Evolutionary conservation across 257 asterid genomes (phyloP).

Genomic region (Echium plantagineum): DNA sequence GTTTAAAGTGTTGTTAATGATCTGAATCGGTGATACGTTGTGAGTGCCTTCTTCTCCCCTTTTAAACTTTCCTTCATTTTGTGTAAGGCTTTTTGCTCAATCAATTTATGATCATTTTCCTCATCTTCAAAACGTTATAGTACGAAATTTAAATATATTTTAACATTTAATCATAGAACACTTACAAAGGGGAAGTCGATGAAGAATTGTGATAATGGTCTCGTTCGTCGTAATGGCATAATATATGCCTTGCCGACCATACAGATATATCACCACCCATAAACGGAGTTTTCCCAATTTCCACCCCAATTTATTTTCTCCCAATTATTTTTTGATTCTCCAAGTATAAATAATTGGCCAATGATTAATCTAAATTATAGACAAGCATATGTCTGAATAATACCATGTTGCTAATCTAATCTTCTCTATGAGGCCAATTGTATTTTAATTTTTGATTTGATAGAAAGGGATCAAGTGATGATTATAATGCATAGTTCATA

Average conservation of each 20-base stretch:
- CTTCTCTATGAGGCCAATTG: not conserved
- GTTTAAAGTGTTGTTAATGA: too few relatives aligned
- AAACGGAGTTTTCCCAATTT: not conserved
- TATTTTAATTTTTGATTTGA: not conserved
- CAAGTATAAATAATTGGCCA: not conserved
- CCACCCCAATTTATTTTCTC: too few relatives aligned
- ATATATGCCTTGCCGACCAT: constrained; percentile 1
- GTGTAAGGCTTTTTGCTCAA: too few relatives aligned
- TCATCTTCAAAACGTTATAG: too few relatives aligned
- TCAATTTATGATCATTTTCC: too few relatives aligned
- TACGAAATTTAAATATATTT: too few relatives aligned
- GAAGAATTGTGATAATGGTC: constrained; percentile 3
- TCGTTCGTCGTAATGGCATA: constrained; percentile 3
- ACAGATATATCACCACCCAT: constrained; percentile 4
- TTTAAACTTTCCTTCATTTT: too few relatives aligned
- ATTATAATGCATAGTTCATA: constrained; percentile 40
- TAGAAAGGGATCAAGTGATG: constrained; percentile 29
- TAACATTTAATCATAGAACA: too few relatives aligned
- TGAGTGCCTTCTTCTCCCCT: too few relatives aligned
- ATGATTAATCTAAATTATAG: constrained; percentile 1
- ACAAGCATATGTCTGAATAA: constrained; percentile 2
- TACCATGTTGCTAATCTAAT: constrained; percentile 1
- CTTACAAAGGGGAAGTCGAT: too few relatives aligned
- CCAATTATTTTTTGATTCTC: too few relatives aligned
- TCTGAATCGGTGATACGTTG: too few relatives aligned